Evolutionary conservation across 768 basidiomycete genomes (phyloP).

Genomic region (Artomyces pyxidatus): DNA sequence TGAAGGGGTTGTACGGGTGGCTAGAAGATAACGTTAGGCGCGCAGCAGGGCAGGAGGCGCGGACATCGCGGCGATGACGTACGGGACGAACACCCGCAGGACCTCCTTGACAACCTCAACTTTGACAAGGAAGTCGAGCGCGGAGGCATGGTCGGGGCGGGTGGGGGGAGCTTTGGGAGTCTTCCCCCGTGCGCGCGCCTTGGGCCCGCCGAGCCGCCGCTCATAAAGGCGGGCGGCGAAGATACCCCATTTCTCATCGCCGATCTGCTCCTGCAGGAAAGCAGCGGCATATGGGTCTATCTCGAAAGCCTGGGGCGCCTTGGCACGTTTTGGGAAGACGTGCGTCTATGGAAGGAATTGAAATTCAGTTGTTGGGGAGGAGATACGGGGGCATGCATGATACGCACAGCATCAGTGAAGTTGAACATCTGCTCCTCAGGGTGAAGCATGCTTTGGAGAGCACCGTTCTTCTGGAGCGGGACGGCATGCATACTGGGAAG

Average conservation of each 20-base stretch:
- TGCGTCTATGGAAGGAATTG: no score
- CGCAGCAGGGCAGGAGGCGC: background rate
- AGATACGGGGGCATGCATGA: constrained; percentile 3
- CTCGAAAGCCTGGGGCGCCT: constrained; percentile 12
- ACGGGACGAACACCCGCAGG: constrained; percentile 41
- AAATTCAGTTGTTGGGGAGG: no score
- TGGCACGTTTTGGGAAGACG: constrained; percentile 16
- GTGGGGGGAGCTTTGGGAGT: constrained; percentile 20
- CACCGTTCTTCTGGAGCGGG: no score
- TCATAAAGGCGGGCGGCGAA: constrained; percentile 41
- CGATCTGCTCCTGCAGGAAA: constrained; percentile 37
- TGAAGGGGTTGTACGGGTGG: constrained; percentile 46
- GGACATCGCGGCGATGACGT: constrained; percentile 18
- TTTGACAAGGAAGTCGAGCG: constrained; percentile 44
- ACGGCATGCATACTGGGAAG: constrained; percentile 5
- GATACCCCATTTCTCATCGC: constrained; percentile 35
- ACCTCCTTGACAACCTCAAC: constrained; percentile 45
- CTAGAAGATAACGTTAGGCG: constrained; percentile 19
- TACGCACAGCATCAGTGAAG: constrained; percentile 15
- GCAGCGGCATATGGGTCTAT: constrained; percentile 35
- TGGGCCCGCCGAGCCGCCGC: constrained; percentile 33
- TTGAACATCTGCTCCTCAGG: constrained; percentile 20
- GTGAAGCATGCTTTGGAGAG: no score
- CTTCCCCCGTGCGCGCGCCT: constrained; percentile 25
- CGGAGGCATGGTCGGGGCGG: constrained; percentile 30